Base-by-base conservation (phyloP, 371 early-diverging fungal species). In the Lichtheimia corymbifera region DNA sequence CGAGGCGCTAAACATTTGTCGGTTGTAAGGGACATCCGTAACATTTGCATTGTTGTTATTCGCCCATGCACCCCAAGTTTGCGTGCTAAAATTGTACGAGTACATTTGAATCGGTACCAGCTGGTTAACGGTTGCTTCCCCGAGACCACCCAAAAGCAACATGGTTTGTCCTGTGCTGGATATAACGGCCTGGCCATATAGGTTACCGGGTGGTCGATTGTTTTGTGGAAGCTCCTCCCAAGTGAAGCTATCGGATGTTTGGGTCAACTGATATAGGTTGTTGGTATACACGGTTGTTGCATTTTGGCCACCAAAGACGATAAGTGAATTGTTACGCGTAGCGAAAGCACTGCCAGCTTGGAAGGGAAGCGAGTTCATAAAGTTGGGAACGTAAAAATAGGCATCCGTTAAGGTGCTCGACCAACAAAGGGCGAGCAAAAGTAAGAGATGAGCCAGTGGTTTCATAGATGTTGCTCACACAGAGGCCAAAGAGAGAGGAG, bases 251-350 rank as follows among this genome's bases (percentile, higher is more conserved):
- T 40, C 47, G 3, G 56, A 18, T 11, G 60, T 63, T 30, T 65
- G 63, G 3, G 70, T 65, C 47, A 70, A 55, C 53, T 65, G 63
- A 45, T 68, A 72, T n/a, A 72, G 50, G 35, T 55, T 50, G 55
- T 65, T 65, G 6, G 68, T 53, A 30, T 59, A 67, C 12, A 50
- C 41, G n/a, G 41, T 51, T 11, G 68, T 67, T 35, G 63, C 63
- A 45, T 62, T 68, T 51, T 65, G 68, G 42, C 72, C 72, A 25
- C 72, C 72, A 51, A 63, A 72, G 15, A 68, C 40, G 53, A 72
- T 54, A 25, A 72, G 50, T n/a, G 68, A 68, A 30, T 63, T 63
- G 53, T 59, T 63, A 15, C 59, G 53, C 30, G 58, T 45, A 25
- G 54, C 72, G 13, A 44, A 65, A n/a, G 63, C 63, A 63, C 67